phyloP scores from a whole-genome alignment of 805 yeast genomes.

The Lachancea thermotolerans region DNA sequence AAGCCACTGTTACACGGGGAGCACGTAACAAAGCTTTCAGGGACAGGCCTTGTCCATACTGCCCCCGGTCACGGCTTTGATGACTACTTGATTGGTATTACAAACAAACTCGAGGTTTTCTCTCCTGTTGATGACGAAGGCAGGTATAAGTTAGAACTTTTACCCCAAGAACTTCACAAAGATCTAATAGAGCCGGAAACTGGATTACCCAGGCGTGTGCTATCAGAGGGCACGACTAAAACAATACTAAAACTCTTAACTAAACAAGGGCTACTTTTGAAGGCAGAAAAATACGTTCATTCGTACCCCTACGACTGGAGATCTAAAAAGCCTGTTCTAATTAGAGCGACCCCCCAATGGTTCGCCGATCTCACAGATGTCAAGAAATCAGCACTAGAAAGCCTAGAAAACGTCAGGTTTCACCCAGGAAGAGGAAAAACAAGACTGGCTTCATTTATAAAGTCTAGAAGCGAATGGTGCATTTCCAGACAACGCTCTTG shows the following conservation, averaged over 20 bases:
- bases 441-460: constrained; percentile 65
- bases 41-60: constrained; percentile 93
- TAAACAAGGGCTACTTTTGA: constrained; percentile 38
- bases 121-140: constrained; percentile 83
- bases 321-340: constrained; percentile 89
- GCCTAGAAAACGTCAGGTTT: constrained; percentile 60
- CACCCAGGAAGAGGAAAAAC: constrained; percentile 66
- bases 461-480: constrained; percentile 90
- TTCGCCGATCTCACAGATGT: constrained; percentile 79
- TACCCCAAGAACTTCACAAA: constrained; percentile 13
- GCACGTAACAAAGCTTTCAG: constrained; percentile 74
- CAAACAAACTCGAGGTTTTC: constrained; percentile 47
- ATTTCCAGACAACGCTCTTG: constrained; percentile 92
- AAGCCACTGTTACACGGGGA: constrained; percentile 70
- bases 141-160: constrained; percentile 48
- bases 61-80: constrained; percentile 99
- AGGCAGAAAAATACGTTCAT: constrained; percentile 54
- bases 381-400: constrained; percentile 52
- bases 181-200: constrained; percentile 13
- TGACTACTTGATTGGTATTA: constrained; percentile 68
- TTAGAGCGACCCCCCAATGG: constrained; percentile 96
- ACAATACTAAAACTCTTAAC: constrained; percentile 40
- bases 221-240: constrained; percentile 47
- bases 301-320: constrained; percentile 98
- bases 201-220: constrained; percentile 47